Conservation (phyloP, 1,284 basidiomycete species). For the Moesziomyces globuligerus region DNA sequence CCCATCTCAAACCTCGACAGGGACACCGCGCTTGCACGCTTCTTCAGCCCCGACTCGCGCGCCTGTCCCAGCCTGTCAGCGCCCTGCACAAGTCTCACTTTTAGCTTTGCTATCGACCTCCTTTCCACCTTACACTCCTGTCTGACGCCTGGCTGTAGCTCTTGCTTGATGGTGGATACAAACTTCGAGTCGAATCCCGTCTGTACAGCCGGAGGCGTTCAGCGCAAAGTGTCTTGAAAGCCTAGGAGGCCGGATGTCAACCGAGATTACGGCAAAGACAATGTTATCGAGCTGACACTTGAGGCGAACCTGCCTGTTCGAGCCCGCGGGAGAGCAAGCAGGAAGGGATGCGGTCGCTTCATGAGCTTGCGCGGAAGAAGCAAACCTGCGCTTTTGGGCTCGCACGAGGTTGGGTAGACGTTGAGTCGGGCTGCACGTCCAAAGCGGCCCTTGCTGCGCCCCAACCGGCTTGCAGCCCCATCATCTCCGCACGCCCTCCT, state of each 20-base stretch:
- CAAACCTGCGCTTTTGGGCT: too few relatives aligned
- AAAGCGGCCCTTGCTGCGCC: background rate
- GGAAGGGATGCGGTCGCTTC: too few relatives aligned
- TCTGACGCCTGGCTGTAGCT: background rate
- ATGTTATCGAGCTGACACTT: too few relatives aligned
- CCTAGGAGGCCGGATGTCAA: too few relatives aligned
- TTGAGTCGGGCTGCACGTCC: constrained; percentile 24
- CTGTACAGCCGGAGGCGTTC: too few relatives aligned
- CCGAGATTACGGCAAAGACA: too few relatives aligned
- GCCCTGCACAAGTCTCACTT: constrained; percentile 5
- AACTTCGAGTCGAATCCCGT: too few relatives aligned
- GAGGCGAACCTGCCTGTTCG: too few relatives aligned
- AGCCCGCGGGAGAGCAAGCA: too few relatives aligned
- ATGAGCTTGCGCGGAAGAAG: too few relatives aligned
- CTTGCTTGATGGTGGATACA: too few relatives aligned
- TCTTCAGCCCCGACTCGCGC: constrained; percentile 11
- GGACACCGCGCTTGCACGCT: constrained; percentile 3
- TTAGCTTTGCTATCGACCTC: background rate
- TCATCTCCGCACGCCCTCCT: constrained; percentile 3
- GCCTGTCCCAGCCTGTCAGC: background rate
- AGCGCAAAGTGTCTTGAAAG: too few relatives aligned
- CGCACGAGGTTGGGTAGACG: background rate
- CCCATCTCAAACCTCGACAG: background rate
- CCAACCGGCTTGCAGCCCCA: constrained; percentile 1
- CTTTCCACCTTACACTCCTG: background rate